phyloP scores from a whole-genome alignment of 2,329 filamentous ascomycete genomes.

The Lizonia empirigonia region DNA sequence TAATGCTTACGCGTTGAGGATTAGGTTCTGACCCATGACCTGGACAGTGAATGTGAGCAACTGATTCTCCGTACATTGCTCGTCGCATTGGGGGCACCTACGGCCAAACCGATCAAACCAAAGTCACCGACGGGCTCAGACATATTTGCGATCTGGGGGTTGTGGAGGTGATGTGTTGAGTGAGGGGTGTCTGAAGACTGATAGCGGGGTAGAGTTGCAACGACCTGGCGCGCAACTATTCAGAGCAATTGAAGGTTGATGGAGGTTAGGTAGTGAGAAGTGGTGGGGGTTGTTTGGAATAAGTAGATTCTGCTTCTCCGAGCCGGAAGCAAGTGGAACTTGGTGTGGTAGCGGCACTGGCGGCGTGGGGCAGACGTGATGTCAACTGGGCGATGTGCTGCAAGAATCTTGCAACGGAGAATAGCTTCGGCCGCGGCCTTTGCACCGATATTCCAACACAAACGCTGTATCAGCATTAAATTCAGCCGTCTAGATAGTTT shows the following conservation, averaged over 20 bases:
- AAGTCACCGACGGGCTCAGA: slow-evolving; percentile 55
- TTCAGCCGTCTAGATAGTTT: slow-evolving; percentile 13
- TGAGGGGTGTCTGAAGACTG: slow-evolving; percentile 24
- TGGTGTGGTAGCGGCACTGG: slow-evolving; percentile 31
- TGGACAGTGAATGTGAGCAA: slow-evolving; percentile 31
- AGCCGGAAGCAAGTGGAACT: slow-evolving; percentile 34
- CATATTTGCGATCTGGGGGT: slow-evolving; percentile 34
- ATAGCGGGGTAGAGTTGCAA: slow-evolving; percentile 40
- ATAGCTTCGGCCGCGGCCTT: slow-evolving; percentile 41
- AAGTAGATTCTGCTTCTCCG: slow-evolving; percentile 39
- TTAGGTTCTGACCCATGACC: slow-evolving; percentile 60
- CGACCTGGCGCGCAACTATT: slow-evolving; percentile 38
- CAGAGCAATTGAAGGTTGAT: slow-evolving; percentile 33
- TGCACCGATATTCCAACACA: slow-evolving; percentile 21
- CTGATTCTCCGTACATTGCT: neutral
- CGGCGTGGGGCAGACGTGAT: slow-evolving; percentile 39
- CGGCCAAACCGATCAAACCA: slow-evolving; percentile 59
- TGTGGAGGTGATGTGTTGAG: slow-evolving; percentile 13
- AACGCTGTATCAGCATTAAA: slow-evolving; percentile 8
- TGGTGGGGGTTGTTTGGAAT: slow-evolving; percentile 40
- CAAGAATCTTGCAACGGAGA: slow-evolving; percentile 32
- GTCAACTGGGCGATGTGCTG: slow-evolving; percentile 29
- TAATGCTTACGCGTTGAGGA: slow-evolving; percentile 57
- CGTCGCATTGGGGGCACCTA: slow-evolving; percentile 29
- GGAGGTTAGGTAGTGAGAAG: slow-evolving; percentile 30